Evolutionary conservation across 352 stramenopile genomes (phyloP).

Genomic region (Phytophthora ohioensis): DNA sequence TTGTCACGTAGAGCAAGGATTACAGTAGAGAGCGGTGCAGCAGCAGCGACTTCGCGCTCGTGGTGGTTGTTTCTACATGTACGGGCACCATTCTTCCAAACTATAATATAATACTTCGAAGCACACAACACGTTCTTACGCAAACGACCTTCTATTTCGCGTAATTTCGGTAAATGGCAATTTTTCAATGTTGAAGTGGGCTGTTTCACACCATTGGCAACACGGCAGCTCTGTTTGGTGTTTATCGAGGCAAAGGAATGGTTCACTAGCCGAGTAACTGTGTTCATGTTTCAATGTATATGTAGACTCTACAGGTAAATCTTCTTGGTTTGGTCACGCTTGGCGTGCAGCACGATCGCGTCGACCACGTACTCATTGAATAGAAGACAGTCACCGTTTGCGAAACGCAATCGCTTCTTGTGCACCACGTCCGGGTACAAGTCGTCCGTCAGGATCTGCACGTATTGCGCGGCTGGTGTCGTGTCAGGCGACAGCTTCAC

Average conservation of each 20-base stretch:
- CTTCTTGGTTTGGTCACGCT: conserved; percentile 65
- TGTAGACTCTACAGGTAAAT: conserved; percentile 58
- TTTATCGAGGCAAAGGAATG: too few relatives aligned
- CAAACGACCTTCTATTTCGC: not conserved
- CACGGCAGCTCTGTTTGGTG: too few relatives aligned
- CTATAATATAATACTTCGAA: too few relatives aligned
- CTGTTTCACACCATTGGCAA: too few relatives aligned
- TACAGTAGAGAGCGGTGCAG: not conserved
- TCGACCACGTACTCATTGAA: conserved; percentile 80
- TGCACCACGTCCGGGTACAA: conserved; percentile 74
- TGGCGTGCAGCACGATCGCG: conserved; percentile 65
- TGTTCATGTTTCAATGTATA: too few relatives aligned
- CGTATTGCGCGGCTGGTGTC: conserved; percentile 69
- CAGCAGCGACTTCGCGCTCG: not conserved
- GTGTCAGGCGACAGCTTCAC: conserved; percentile 69
- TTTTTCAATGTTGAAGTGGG: too few relatives aligned
- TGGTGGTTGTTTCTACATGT: too few relatives aligned
- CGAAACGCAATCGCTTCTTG: conserved; percentile 75
- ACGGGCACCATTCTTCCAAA: too few relatives aligned
- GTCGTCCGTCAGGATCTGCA: conserved; percentile 78
- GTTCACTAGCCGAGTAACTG: too few relatives aligned
- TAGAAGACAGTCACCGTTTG: conserved; percentile 66
- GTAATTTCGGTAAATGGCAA: too few relatives aligned
- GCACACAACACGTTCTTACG: too few relatives aligned
- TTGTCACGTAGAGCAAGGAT: conserved; percentile 2